These are phyloP conservation scores for Sclerotinia sclerotiorum DNA, from an alignment of 2,329 filamentous ascomycete genomes.

Conservation along the genomic window DNA sequence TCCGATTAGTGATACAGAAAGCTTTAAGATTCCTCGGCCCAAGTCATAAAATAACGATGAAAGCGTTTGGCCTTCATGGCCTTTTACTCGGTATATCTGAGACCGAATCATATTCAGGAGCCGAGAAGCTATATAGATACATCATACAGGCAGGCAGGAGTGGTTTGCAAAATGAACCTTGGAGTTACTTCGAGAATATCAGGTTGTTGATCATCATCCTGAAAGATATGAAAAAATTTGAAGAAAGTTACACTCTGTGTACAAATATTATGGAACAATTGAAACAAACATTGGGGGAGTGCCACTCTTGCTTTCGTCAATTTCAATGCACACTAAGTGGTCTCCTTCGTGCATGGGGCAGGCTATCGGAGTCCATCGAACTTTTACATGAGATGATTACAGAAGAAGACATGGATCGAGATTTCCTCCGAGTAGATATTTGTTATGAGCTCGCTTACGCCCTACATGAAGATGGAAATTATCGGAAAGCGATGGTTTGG, in stretches of 20 bases:
- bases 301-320: fast-evolving
- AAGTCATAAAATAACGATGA: background rate
- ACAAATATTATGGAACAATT: no score
- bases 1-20: background rate
- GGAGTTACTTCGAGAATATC: fast-evolving
- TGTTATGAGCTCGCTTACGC: fast-evolving
- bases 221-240: fast-evolving
- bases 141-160: background rate
- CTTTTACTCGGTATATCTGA: fast-evolving
- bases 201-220: fast-evolving
- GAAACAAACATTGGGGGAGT: background rate
- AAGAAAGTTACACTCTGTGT: background rate
- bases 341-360: background rate
- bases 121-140: background rate
- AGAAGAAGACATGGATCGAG: fast-evolving
- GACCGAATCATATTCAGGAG: background rate
- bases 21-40: background rate
- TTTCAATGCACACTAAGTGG: fast-evolving
- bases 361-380: background rate
- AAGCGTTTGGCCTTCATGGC: background rate
- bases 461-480: background rate
- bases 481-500: background rate
- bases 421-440: fast-evolving
- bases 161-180: background rate
- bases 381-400: no score